Conservation (phyloP, 2,329 filamentous ascomycete species). For the Fusarium begoniae region DNA sequence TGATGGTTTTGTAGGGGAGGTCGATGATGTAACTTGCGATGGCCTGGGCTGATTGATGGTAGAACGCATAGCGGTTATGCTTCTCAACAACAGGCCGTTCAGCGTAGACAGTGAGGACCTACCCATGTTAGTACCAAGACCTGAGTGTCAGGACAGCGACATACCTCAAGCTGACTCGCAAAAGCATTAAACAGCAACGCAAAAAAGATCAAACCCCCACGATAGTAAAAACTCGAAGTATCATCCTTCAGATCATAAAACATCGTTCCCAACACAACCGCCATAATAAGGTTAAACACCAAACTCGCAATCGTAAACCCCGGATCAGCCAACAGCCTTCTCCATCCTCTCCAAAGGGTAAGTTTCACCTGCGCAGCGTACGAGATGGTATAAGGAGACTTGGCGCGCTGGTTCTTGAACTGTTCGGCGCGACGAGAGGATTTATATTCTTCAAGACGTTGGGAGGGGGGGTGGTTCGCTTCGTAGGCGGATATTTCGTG, state of each 20-base stretch:
- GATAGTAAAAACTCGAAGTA: slow-evolving; percentile 57
- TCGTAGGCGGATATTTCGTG: slow-evolving; percentile 45
- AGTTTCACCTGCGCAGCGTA: slow-evolving; percentile 55
- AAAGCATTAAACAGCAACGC: slow-evolving; percentile 63
- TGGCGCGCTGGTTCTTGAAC: slow-evolving; percentile 49
- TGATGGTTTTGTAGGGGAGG: slow-evolving; percentile 39
- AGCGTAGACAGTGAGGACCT: slow-evolving; percentile 45
- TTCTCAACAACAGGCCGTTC: slow-evolving; percentile 48
- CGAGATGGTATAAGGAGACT: slow-evolving; percentile 59
- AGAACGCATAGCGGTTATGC: slow-evolving; percentile 48
- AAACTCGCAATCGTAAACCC: slow-evolving; percentile 52
- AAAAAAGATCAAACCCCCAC: slow-evolving; percentile 61
- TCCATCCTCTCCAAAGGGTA: slow-evolving; percentile 53
- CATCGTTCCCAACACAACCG: slow-evolving; percentile 62
- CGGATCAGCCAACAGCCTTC: slow-evolving; percentile 52
- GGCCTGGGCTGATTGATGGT: slow-evolving; percentile 46
- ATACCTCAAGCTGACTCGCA: slow-evolving; percentile 46
- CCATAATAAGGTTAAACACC: slow-evolving; percentile 57
- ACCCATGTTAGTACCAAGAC: too few relatives aligned
- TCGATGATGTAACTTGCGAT: slow-evolving; percentile 41
- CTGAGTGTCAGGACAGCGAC: not conserved
- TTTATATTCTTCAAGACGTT: slow-evolving; percentile 36
- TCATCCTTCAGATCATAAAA: slow-evolving; percentile 57
- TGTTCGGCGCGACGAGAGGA: slow-evolving; percentile 37
- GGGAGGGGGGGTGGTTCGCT: slow-evolving; percentile 22